Evolutionary conservation across 768 basidiomycete genomes (phyloP).

Genomic region (Boletellus sp.): DNA sequence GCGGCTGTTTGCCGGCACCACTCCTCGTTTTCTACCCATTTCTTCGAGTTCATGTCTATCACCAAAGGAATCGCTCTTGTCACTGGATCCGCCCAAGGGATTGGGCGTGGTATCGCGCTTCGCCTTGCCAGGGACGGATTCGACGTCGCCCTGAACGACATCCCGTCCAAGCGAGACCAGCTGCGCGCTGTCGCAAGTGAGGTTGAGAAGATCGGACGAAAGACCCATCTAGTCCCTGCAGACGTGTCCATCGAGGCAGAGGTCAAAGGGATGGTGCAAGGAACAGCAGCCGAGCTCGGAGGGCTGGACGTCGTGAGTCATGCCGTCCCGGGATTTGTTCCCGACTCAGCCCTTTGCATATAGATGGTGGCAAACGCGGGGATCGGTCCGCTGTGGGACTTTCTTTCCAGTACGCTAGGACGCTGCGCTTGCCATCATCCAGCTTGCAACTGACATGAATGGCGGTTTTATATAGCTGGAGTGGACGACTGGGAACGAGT

Average conservation of each 20-base stretch:
- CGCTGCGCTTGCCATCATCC: too few species aligned
- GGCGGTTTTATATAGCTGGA: conserved; percentile 53
- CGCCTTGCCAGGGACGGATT: not conserved
- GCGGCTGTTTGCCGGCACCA: too few species aligned
- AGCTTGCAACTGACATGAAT: too few species aligned
- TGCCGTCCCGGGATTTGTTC: not conserved
- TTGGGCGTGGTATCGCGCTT: not conserved
- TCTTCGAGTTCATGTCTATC: too few species aligned
- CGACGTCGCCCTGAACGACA: not conserved
- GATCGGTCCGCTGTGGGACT: conserved; percentile 31
- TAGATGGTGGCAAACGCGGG: not conserved
- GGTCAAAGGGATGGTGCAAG: not conserved
- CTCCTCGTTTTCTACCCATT: too few species aligned
- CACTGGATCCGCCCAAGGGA: not conserved
- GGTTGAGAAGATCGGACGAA: not conserved
- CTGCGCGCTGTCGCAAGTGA: not conserved
- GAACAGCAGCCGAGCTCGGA: not conserved
- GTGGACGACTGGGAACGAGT: too few species aligned
- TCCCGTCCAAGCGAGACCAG: not conserved
- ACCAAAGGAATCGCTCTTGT: not conserved
- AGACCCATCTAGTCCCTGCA: not conserved
- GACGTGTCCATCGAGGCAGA: not conserved
- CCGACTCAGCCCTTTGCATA: not conserved
- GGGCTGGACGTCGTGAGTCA: not conserved
- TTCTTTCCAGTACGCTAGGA: too few species aligned